These are phyloP conservation scores for Mycena maculata DNA, from an alignment of 768 basidiomycete genomes.

Conservation along the genomic window DNA sequence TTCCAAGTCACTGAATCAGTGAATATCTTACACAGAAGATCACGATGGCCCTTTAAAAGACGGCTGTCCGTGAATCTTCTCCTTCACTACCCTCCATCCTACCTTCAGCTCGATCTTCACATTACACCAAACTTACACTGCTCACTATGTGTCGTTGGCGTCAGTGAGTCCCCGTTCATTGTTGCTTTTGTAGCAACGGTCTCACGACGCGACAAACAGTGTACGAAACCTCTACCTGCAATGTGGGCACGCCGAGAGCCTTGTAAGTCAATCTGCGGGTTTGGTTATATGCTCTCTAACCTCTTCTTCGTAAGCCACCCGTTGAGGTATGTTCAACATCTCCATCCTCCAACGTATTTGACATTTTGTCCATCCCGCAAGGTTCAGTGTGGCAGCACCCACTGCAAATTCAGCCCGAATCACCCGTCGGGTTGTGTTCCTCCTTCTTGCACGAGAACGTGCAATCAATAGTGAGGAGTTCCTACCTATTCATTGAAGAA, in stretches of 20 bases:
- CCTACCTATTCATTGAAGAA: conserved; percentile 5
- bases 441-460: conserved; percentile 56
- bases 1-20: conserved; percentile 2
- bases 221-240: conserved; percentile 60
- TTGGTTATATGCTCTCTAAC: conserved; percentile 13
- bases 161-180: conserved; percentile 58
- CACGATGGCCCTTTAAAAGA: conserved; percentile 35
- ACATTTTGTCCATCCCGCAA: conserved; percentile 38
- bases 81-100: conserved; percentile 26
- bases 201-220: conserved; percentile 37
- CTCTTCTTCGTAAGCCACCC: conserved; percentile 30
- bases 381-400: conserved; percentile 57
- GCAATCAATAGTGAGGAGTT: conserved; percentile 64
- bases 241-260: conserved; percentile 60
- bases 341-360: neutral
- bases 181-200: conserved; percentile 8
- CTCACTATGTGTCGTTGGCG: conserved; percentile 64
- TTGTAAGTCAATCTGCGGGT: conserved; percentile 46
- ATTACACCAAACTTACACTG: conserved; percentile 15
- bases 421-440: conserved; percentile 58
- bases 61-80: conserved; percentile 4
- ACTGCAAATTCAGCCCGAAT: conserved; percentile 67
- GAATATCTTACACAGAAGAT: conserved; percentile 11
- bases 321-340: conserved; percentile 16
- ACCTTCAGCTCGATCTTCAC: conserved; percentile 20